Conservation (phyloP, 2,329 filamentous ascomycete species). For the Colletotrichum limetticola region DNA sequence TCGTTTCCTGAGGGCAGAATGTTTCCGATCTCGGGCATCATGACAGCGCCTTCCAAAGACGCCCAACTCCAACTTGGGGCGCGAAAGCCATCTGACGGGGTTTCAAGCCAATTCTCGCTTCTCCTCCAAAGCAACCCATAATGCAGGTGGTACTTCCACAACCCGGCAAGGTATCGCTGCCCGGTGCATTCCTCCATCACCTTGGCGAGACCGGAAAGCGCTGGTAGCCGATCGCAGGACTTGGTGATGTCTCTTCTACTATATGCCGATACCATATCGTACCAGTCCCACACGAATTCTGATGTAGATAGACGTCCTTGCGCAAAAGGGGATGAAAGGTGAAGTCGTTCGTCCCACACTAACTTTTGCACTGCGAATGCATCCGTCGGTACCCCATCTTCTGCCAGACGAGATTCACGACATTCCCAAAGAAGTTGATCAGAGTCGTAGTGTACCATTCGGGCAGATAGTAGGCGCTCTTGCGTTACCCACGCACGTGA, state of each 20-base stretch:
- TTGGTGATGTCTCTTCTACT: not conserved
- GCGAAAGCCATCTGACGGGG: not conserved
- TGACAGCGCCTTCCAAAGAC: not conserved
- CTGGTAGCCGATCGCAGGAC: not conserved
- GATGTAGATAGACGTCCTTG: not conserved
- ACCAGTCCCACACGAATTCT: slow-evolving; percentile 3
- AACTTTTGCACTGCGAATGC: not conserved
- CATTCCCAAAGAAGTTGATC: slow-evolving; percentile 38
- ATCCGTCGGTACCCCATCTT: not conserved
- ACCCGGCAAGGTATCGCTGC: not conserved
- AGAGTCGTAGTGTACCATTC: slow-evolving; percentile 35
- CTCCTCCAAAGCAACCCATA: not conserved
- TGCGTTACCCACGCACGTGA: slow-evolving; percentile 38
- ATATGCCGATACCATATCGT: slow-evolving; percentile 2
- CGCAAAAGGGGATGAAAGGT: not conserved
- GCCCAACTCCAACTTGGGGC: slow-evolving; percentile 6
- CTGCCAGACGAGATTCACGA: not conserved
- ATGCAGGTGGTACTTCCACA: not conserved
- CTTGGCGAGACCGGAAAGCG: not conserved
- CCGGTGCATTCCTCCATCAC: not conserved
- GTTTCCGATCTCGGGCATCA: not conserved
- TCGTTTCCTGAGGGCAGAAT: not conserved
- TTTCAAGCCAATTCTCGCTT: not conserved
- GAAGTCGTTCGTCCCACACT: not conserved
- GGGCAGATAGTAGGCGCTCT: slow-evolving; percentile 37